Evolutionary conservation across 148 eudicot genomes (phyloP), one percentile per base, ranked within the genome.

Genomic region (Vaccinium vitisidaea): DNA sequence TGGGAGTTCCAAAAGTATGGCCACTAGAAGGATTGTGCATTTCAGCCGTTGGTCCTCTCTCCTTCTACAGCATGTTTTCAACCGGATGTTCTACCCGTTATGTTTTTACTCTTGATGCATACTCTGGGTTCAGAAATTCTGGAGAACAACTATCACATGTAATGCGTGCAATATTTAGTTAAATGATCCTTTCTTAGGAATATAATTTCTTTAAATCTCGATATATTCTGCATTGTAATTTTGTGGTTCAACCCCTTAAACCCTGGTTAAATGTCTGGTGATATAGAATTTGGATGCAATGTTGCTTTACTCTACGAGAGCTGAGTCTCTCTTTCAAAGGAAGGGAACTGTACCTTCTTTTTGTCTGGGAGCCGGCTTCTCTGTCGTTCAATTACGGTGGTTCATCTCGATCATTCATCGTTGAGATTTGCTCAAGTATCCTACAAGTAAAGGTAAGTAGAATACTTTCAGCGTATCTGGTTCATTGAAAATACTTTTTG

Each of bases 1-100:
- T 95, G 98, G 98, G 98, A 95, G 90, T 95, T 95, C 80, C 97
- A 94, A 89, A 95, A 95, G 88, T 95, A 95, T 77, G 96, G 98
- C 75, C 98, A 93, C 83, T 95, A 91, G 87, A 88, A 67, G 59
- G 79, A n/a, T 1, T 30, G 7, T 69, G 48, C 61, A 82, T 23
- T 25, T 52, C 36, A 25, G 43, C 27, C 27, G 48, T 10, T 49
- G 61, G 48, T 25, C 59, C 25, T 48, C 76, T 67, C 21, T 21
- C 52, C 27, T 25, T 54, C 53, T 46, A 39, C 16, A 8, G n/a
- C 65, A 78, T 78, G 63, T 49, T 50, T n/a, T 49, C 10, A 11
- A 50, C 15, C 6, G 16, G 49, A 49, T 43, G 23, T 49, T 77
- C 25, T 0, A 23, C 23, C 53, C 50, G 46, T 19, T 7, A 46